Evolutionary conservation across 129 eudicot species (phyloP), one percentile per base, ranked within the genome.

Genomic region (Chrysanthemum makinoi): DNA sequence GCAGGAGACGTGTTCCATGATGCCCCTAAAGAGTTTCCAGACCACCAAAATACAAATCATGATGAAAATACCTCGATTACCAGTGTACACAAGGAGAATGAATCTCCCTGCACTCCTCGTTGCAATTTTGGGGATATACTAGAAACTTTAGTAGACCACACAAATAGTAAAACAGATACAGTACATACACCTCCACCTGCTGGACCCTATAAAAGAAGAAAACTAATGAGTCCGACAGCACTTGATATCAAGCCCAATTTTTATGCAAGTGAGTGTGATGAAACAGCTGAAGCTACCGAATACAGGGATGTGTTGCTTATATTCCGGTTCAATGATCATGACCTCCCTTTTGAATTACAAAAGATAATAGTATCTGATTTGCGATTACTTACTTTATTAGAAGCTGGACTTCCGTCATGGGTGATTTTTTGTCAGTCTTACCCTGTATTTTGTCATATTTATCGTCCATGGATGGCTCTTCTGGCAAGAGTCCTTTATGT

Each of bases 401-500:
- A 94, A 74, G 83, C 88, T 69, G 98, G 98, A 48, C 98, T 94
- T 82, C 97, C 98, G 24, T 85, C 98, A 59, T 94, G 98, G 98
- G 98, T 94, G 49, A 84, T 94, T 26, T 94, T 94, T 76, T 90
- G 87, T 61, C 98, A 94, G 66, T 94, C 98, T 17, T 94, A 94
- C 61, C 98, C 98, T 9, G 91, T 75, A 2, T 94, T 94, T 80
- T 89, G 90, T 74, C 92, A 89, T 80, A 64, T 94, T 63, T 89
- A 94, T 69, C 95, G 96, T 5, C 98, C 98, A n/a, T 89, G 98
- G 98, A 94, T 94, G 97, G 87, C 95, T 71, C 98, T 96, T 72
- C 73, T 94, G 75, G 98, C 91, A 43, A 86, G 98, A 80, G 79
- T 83, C 7, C 73, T 89, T 24, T 94, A 94, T 65, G 93, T 89